A percentile compares a stretch with the other conserved stretches of the same genome.
phyloP scores from a whole-genome alignment of 139 green algal genomes.

The Picochlorum sp. region DNA sequence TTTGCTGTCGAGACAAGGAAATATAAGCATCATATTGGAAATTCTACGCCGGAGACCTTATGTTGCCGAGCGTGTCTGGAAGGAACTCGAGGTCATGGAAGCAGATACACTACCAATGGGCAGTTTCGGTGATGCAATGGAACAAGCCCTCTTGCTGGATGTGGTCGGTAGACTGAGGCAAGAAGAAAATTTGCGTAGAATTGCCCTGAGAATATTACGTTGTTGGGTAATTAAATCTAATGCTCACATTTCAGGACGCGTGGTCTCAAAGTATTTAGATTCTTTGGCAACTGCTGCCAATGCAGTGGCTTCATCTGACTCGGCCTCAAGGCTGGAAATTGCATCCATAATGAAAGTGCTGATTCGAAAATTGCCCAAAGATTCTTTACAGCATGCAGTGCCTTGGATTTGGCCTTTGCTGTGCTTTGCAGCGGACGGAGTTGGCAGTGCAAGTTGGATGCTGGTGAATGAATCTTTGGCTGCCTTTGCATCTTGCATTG shows the following conservation, averaged over 20 bases:
- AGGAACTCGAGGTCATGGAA: background rate
- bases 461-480: slow-evolving; percentile 21
- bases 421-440: slow-evolving; percentile 55
- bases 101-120: background rate
- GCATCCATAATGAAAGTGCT: slow-evolving; percentile 11
- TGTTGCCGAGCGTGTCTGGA: background rate
- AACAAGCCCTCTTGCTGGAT: too few species aligned
- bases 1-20: background rate
- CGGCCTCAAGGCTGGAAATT: background rate
- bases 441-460: slow-evolving; percentile 6
- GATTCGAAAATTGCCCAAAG: slow-evolving; percentile 3
- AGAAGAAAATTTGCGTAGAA: too few species aligned
- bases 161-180: background rate
- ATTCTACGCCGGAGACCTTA: background rate
- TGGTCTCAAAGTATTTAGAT: background rate
- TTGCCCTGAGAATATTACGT: background rate
- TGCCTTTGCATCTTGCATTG: slow-evolving; percentile 29
- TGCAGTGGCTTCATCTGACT: background rate
- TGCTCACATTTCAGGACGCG: too few species aligned
- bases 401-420: slow-evolving; percentile 50
- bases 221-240: background rate
- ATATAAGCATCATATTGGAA: background rate
- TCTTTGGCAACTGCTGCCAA: background rate
- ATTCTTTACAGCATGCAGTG: slow-evolving; percentile 19
- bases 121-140: too few species aligned